Evolutionary conservation across 768 basidiomycete species (phyloP).

Genomic region (Udeniomyces megalosporus): DNA sequence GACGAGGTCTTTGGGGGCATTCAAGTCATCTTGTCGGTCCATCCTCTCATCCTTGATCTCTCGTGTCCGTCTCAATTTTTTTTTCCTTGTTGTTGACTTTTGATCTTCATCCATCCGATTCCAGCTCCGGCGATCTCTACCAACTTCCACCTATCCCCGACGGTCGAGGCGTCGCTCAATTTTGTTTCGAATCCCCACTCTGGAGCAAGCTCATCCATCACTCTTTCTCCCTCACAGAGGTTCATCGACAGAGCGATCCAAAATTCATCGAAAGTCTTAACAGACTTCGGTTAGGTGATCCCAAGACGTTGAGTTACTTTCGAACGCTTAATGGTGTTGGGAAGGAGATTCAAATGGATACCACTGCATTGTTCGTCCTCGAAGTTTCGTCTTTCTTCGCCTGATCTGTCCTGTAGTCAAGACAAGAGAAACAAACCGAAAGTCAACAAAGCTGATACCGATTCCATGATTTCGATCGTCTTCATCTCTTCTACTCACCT

Average conservation of each 20-base stretch:
- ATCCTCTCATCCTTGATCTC: background rate
- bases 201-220: slow-evolving; percentile 56
- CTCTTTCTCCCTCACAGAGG: slow-evolving; percentile 81
- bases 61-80: background rate
- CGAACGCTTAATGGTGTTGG: background rate
- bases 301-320: background rate
- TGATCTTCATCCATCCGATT: background rate
- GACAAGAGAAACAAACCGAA: background rate
- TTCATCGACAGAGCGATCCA: slow-evolving; percentile 84
- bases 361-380: background rate
- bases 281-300: slow-evolving; percentile 79
- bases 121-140: background rate
- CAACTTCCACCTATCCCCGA: background rate
- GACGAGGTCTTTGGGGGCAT: background rate
- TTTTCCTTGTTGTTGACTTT: background rate
- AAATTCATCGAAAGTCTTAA: slow-evolving; percentile 93
- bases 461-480: background rate
- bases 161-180: slow-evolving; percentile 31
- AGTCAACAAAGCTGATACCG: background rate
- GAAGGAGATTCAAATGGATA: background rate
- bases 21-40: background rate
- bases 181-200: slow-evolving; percentile 71
- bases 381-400: background rate
- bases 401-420: background rate
- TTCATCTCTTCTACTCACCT: background rate